These are phyloP conservation scores for Xylaria sp. DNA, from an alignment of 2,329 filamentous ascomycete genomes.

Conservation along the genomic window DNA sequence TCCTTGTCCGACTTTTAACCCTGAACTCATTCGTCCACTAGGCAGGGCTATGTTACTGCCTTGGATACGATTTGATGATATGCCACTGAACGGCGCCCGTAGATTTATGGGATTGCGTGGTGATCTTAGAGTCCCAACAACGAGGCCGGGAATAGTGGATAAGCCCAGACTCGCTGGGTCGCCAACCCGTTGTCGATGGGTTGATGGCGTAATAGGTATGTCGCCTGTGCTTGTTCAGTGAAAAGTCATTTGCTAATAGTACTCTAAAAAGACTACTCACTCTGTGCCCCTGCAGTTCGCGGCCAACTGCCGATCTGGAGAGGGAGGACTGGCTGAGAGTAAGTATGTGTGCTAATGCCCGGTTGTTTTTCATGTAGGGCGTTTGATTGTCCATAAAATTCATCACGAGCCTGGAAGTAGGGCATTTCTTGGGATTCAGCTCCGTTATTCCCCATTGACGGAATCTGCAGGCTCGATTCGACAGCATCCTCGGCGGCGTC, in stretches of 20 bases:
- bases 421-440: slow-evolving; percentile 18
- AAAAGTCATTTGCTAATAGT: background rate
- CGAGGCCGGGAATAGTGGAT: slow-evolving; percentile 41
- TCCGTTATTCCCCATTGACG: slow-evolving; percentile 25
- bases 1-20: slow-evolving; percentile 38
- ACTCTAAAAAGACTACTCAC: slow-evolving; percentile 3
- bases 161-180: slow-evolving; percentile 36
- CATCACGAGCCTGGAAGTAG: slow-evolving; percentile 18
- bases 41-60: slow-evolving; percentile 28
- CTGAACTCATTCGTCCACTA: slow-evolving; percentile 39
- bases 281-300: slow-evolving; percentile 22
- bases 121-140: slow-evolving; percentile 38
- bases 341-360: slow-evolving; percentile 6
- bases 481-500: slow-evolving; percentile 59
- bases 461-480: slow-evolving; percentile 47
- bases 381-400: slow-evolving; percentile 12
- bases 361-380: slow-evolving; percentile 16
- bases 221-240: slow-evolving; percentile 33
- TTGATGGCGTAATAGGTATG: slow-evolving; percentile 43
- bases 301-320: slow-evolving; percentile 21
- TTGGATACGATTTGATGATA: slow-evolving; percentile 29
- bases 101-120: slow-evolving; percentile 30
- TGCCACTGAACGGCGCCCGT: slow-evolving; percentile 24
- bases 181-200: slow-evolving; percentile 41
- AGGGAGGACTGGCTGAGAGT: slow-evolving; percentile 17